Base-by-base conservation (phyloP, 2,329 filamentous ascomycete genomes). In the Emergomyces africanus region DNA sequence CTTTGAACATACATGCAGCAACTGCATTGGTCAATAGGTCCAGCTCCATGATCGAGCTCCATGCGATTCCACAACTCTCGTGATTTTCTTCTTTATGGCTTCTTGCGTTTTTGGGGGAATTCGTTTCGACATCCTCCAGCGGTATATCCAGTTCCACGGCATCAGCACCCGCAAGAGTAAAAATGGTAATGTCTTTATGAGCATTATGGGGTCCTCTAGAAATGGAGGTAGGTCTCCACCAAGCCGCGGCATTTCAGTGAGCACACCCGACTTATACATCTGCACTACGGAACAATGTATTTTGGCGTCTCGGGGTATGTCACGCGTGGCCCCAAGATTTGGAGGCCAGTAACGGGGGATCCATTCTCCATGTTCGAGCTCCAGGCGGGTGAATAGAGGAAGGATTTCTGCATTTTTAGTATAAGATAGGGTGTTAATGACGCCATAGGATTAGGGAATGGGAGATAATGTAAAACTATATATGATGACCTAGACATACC, bases 301-400 rank as follows among this genome's bases (percentile, higher is more conserved):
- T 20, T 58, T 58, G 9, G 70, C 70, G 25, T 67, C 65, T 2
- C 44, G 25, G 6, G 71, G 71, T 25, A 73, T 66, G 58, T 74
- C 71, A 49, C 71, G 64, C 3, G 62, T 50, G 2, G 70, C 65
- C 1, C 71, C 71, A 37, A 69, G 60, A 60, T 72, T 73, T 10
- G 71, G 71, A n/a, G 71, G 71, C 53, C 66, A 65, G 60, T 68
- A 66, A 9, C 68, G 66, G 2, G 69, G 68, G 14, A 71, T 64
- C 71, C 71, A 74, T 62, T 69, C 68, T 2, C 67, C 70, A 0
- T 68, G 54, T 59, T 71, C 69, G 25, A 72, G 66, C 59, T 74
- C 71, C 18, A 72, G 67, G 14, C 71, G 68, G 10, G 67, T 70
- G 58, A 72, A 71, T 48, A 73, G 59, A 3, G 71, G 71, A 37